Evolutionary conservation across 2,329 filamentous ascomycete species (phyloP).

Genomic region (Trichoderma sp.): DNA sequence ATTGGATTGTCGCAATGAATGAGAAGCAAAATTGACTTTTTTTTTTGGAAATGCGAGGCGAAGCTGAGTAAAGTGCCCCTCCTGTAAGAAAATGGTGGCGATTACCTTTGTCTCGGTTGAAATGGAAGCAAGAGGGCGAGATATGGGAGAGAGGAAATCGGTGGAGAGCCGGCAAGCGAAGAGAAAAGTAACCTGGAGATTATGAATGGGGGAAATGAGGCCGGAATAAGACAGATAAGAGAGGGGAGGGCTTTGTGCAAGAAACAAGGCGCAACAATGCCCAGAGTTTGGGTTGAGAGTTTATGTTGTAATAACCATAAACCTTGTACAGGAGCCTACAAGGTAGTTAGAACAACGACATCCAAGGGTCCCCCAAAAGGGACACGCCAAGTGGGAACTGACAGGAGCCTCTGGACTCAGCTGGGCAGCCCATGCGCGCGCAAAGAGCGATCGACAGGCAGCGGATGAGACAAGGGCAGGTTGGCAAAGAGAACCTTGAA

Average conservation of each 20-base stretch:
- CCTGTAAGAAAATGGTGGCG: not conserved
- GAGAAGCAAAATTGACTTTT: not conserved
- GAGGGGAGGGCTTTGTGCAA: not conserved
- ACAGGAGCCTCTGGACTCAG: not conserved
- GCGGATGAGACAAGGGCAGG: not conserved
- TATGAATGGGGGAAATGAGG: not conserved
- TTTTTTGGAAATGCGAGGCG: not conserved
- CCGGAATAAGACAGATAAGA: not conserved
- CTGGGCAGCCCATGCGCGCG: conserved; percentile 6
- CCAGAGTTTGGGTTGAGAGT: not conserved
- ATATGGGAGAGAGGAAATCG: not conserved
- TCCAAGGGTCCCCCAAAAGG: not conserved
- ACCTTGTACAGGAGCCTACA: conserved; percentile 13
- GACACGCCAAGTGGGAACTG: conserved; percentile 10
- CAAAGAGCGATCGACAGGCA: conserved; percentile 16
- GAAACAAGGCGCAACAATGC: not conserved
- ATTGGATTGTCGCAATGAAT: not conserved
- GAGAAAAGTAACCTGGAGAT: not conserved
- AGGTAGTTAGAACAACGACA: not conserved
- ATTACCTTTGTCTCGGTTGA: not conserved
- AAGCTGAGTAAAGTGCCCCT: not conserved
- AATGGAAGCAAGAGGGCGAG: not conserved
- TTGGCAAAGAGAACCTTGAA: too few species aligned
- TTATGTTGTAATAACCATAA: conserved; percentile 16
- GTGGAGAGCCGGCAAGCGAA: not conserved